phyloP scores from a whole-genome alignment of 345 rosid species.

The Crucihimalaya himalaica region DNA sequence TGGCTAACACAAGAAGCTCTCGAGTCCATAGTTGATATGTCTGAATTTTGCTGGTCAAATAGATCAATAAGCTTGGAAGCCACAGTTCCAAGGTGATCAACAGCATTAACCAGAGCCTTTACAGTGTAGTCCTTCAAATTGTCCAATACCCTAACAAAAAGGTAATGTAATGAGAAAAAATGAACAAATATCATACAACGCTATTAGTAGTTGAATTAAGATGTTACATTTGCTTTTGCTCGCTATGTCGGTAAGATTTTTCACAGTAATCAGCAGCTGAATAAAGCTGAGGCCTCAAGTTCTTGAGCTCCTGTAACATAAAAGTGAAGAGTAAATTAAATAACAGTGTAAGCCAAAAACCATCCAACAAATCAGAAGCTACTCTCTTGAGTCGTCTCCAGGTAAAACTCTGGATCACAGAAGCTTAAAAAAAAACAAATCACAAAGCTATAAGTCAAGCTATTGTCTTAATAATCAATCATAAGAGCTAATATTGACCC shows the following conservation, averaged over 20 bases:
- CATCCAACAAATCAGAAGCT: not conserved
- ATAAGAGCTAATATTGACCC: not conserved
- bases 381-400: not conserved
- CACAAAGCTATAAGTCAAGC: not conserved
- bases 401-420: constrained; percentile 5
- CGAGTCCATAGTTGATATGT: constrained; percentile 69
- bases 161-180: not conserved
- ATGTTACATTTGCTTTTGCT: constrained; percentile 89
- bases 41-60: constrained; percentile 83
- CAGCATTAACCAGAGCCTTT: constrained; percentile 91
- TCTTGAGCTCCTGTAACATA: constrained; percentile 81
- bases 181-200: constrained; percentile 1
- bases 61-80: constrained; percentile 92
- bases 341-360: constrained; percentile 17
- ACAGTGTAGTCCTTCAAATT: constrained; percentile 94
- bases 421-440: constrained; percentile 9
- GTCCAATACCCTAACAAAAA: constrained; percentile 75
- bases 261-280: constrained; percentile 99
- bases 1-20: constrained; percentile 75
- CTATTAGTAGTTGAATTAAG: not conserved
- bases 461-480: not conserved
- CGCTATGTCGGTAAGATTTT: constrained; percentile 91
- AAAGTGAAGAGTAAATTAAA: not conserved
- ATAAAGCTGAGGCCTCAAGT: constrained; percentile 91
- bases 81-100: constrained; percentile 97